A percentile compares a stretch with the other conserved stretches of the same genome.
Conservation (phyloP, 202 grass and related monocot species). For the Carex arenaria region DNA sequence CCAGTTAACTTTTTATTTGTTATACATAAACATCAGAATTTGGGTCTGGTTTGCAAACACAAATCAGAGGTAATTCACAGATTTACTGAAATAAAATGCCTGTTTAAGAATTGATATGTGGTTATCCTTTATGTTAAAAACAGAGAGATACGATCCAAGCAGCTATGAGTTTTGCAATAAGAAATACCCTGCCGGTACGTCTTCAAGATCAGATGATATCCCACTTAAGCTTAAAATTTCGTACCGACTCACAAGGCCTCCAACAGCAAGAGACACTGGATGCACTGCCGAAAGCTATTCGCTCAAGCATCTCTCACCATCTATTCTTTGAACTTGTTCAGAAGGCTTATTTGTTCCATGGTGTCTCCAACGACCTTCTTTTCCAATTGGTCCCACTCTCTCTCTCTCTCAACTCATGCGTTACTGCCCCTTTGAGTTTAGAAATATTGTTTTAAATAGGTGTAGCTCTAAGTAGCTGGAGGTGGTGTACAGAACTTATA, state of each 20-base stretch:
- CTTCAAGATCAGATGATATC: slow-evolving; percentile 99
- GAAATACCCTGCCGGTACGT: slow-evolving; percentile 64
- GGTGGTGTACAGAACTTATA: no score
- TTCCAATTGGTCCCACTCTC: slow-evolving; percentile 70
- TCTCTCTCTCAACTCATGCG: background rate
- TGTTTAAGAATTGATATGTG: background rate
- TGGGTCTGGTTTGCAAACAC: background rate
- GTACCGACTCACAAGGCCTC: slow-evolving; percentile 95
- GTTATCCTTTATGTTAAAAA: background rate
- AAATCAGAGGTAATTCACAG: background rate
- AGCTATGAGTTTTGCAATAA: slow-evolving; percentile 82
- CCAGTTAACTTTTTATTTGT: background rate
- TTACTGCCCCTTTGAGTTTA: background rate
- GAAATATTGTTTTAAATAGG: no score
- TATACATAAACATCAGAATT: background rate
- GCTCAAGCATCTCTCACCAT: slow-evolving; percentile 94
- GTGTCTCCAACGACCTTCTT: slow-evolving; percentile 80
- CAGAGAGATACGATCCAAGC: slow-evolving; percentile 99
- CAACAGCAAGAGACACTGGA: slow-evolving; percentile 97
- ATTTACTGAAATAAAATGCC: background rate
- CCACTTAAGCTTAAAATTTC: slow-evolving; percentile 93
- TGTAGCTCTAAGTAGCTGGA: no score
- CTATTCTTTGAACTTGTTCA: slow-evolving; percentile 77
- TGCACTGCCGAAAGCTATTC: slow-evolving; percentile 87
- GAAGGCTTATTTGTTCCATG: slow-evolving; percentile 65